A percentile compares a stretch with the other conserved stretches of the same genome.
phyloP scores from a whole-genome alignment of 768 basidiomycete genomes.

The Suillus cothurnatus region DNA sequence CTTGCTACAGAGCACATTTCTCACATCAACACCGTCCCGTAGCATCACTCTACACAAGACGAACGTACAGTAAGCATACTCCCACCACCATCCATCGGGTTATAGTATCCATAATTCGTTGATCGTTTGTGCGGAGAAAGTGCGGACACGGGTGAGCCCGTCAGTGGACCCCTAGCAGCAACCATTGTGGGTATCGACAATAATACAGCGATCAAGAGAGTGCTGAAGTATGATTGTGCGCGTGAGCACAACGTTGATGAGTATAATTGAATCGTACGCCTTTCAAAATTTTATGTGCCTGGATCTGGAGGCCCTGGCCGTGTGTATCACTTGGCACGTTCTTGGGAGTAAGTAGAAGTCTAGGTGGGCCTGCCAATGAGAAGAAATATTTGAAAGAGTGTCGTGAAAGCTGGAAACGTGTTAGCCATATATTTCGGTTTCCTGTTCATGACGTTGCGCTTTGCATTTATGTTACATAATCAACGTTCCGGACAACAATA shows the following conservation, averaged over 20 bases:
- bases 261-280: not conserved
- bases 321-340: not conserved
- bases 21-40: not conserved
- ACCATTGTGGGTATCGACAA: slow-evolving; percentile 17
- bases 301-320: not conserved
- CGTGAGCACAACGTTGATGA: not conserved
- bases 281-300: not conserved
- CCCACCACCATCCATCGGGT: slow-evolving; percentile 60
- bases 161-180: slow-evolving; percentile 8
- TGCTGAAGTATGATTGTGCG: slow-evolving; percentile 1
- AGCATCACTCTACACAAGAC: not conserved
- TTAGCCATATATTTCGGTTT: not conserved
- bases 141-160: slow-evolving; percentile 1
- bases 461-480: not conserved
- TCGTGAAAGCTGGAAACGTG: slow-evolving; percentile 1
- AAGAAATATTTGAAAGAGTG: not conserved
- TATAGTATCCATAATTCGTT: slow-evolving; percentile 54
- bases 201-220: slow-evolving; percentile 12
- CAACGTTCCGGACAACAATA: slow-evolving; percentile 5
- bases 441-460: not conserved
- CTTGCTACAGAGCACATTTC: slow-evolving; percentile 40
- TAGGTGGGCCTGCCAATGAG: slow-evolving; percentile 5
- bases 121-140: slow-evolving; percentile 21
- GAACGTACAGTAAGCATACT: slow-evolving; percentile 69
- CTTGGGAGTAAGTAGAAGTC: not conserved